Conservation (phyloP, 768 basidiomycete species). For the Tulasnella sp. region DNA sequence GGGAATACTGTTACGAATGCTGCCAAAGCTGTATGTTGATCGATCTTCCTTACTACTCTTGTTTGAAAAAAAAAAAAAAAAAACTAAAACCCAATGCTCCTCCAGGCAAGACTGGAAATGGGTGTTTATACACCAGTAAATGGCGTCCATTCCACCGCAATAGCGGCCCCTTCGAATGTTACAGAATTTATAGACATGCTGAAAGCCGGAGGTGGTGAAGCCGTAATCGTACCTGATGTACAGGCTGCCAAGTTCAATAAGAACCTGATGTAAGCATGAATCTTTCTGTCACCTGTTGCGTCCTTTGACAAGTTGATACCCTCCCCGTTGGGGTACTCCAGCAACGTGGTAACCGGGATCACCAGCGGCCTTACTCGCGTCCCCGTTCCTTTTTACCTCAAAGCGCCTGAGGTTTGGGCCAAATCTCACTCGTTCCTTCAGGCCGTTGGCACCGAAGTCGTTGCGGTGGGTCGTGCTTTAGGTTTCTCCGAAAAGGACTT, state of each 20-base stretch:
- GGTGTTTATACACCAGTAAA: background rate
- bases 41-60: conserved; percentile 18
- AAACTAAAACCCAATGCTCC: conserved; percentile 32
- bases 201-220: conserved; percentile 38
- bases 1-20: background rate
- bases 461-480: background rate
- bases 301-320: background rate
- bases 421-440: background rate
- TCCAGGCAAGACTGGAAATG: background rate
- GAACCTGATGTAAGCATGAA: conserved; percentile 40
- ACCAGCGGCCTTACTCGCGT: conserved; percentile 41
- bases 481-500: background rate
- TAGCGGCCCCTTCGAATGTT: background rate
- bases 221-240: conserved; percentile 45
- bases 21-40: conserved; percentile 22
- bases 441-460: background rate
- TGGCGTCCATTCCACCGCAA: background rate
- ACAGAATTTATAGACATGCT: conserved; percentile 33
- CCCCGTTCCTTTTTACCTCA: conserved; percentile 40
- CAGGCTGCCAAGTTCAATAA: conserved; percentile 52
- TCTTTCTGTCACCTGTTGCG: too few species aligned
- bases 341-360: conserved; percentile 44
- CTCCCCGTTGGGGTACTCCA: background rate
- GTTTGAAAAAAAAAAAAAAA: conserved; percentile 25
- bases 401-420: conserved; percentile 30